Evolutionary conservation across 805 yeast species (phyloP).

Genomic region (Saccharomyces jurei): DNA sequence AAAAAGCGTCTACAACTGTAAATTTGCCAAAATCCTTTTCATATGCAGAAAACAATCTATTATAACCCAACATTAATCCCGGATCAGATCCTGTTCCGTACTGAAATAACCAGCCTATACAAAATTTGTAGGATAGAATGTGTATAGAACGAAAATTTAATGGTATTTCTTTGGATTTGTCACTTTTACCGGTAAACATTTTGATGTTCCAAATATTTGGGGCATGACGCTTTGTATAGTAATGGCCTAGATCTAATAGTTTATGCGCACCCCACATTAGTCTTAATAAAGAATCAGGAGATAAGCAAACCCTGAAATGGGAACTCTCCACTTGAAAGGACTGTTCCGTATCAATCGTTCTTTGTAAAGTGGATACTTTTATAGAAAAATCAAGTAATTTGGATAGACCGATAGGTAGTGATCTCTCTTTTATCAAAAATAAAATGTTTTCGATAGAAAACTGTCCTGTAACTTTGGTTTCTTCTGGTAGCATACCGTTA

Average conservation of each 20-base stretch:
- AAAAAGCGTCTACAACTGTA: conserved; percentile 57
- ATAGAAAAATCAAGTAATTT: conserved; percentile 40
- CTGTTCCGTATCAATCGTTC: conserved; percentile 26
- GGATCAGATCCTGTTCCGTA: conserved; percentile 37
- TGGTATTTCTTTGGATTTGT: conserved; percentile 5
- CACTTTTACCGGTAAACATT: neutral
- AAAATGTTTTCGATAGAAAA: conserved; percentile 24
- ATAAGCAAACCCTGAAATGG: conserved; percentile 49
- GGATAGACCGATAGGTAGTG: conserved; percentile 33
- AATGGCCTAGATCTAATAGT: conserved; percentile 7
- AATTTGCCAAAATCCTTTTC: conserved; percentile 58
- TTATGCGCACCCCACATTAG: conserved; percentile 29
- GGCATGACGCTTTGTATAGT: conserved; percentile 15
- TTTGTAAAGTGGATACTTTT: conserved; percentile 36
- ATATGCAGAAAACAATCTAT: conserved; percentile 57
- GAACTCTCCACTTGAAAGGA: conserved; percentile 52
- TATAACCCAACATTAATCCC: conserved; percentile 76
- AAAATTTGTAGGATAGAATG: conserved; percentile 53
- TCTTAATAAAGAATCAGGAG: conserved; percentile 41
- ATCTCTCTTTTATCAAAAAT: conserved; percentile 24
- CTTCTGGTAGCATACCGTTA: neutral
- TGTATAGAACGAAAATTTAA: conserved; percentile 44
- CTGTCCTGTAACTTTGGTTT: conserved; percentile 16
- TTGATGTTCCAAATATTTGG: conserved; percentile 6
- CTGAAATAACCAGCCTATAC: conserved; percentile 76